A percentile compares a stretch with the other conserved stretches of the same genome.
phyloP scores from a whole-genome alignment of 805 yeast genomes.

The Saccharomycopsis sp. region DNA sequence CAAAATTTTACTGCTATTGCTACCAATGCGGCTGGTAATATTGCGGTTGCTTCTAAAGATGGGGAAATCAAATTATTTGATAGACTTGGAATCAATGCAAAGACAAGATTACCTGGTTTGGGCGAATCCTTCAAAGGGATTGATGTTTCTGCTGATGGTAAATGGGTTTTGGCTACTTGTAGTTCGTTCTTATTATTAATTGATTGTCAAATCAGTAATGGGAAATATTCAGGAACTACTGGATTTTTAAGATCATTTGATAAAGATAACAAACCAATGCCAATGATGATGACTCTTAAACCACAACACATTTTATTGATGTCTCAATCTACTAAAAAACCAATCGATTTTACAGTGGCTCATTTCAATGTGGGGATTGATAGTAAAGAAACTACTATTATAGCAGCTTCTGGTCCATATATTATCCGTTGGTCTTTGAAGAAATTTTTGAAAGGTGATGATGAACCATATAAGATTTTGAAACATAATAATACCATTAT shows the following conservation, averaged over 20 bases:
- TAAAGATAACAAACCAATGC: constrained; percentile 54
- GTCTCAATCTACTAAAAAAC: constrained; percentile 35
- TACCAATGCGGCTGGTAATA: constrained; percentile 62
- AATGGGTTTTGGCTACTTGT: constrained; percentile 76
- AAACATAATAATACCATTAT: constrained; percentile 51
- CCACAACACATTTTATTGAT: constrained; percentile 68
- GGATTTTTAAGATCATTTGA: constrained; percentile 63
- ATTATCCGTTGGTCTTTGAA: constrained; percentile 71
- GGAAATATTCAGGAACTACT: constrained; percentile 44
- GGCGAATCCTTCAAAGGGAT: constrained; percentile 65
- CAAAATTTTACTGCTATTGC: constrained; percentile 48
- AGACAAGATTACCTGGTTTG: constrained; percentile 69
- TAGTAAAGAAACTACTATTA: constrained; percentile 56
- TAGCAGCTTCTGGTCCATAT: constrained; percentile 74
- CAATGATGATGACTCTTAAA: constrained; percentile 52
- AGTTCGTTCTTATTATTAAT: constrained; percentile 57
- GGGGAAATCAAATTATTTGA: constrained; percentile 76
- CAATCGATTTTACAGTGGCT: constrained; percentile 58
- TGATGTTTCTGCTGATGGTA: constrained; percentile 70
- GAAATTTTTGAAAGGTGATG: constrained; percentile 43
- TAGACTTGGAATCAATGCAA: constrained; percentile 63
- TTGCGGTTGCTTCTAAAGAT: constrained; percentile 64
- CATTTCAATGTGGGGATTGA: constrained; percentile 65
- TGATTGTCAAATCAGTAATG: constrained; percentile 54
- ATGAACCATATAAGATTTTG: constrained; percentile 51